phyloP scores from a whole-genome alignment of 345 rosid species.

The rapeseed (Brassica napus) region DNA sequence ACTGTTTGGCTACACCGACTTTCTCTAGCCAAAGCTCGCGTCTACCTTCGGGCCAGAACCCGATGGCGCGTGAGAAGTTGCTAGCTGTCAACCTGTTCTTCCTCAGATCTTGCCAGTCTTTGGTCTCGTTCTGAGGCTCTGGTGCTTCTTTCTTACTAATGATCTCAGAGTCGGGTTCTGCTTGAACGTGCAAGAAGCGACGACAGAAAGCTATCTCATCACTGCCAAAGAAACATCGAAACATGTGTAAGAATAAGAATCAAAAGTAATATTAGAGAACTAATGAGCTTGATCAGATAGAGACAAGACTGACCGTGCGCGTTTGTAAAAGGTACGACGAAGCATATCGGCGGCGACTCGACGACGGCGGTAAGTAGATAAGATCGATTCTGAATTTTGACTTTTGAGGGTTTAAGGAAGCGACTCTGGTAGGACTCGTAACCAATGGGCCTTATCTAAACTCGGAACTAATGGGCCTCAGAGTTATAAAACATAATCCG shows the following conservation, averaged over 20 bases:
- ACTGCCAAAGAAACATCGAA: constrained; percentile 6
- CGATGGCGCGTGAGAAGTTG: constrained; percentile 63
- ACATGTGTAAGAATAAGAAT: background rate
- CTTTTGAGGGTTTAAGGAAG: background rate
- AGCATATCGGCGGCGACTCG: constrained; percentile 30
- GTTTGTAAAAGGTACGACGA: constrained; percentile 24
- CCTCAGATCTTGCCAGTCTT: background rate
- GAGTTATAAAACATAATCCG: background rate
- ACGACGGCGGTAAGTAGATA: constrained; percentile 8
- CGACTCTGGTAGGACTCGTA: background rate
- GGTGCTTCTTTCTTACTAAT: background rate
- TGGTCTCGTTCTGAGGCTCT: background rate
- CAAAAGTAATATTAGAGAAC: background rate
- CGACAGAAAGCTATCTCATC: constrained; percentile 27
- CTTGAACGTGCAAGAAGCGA: constrained; percentile 26
- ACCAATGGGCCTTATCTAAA: background rate
- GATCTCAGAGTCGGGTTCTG: constrained; percentile 22
- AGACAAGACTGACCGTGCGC: constrained; percentile 27
- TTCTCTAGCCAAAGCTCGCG: constrained; percentile 81
- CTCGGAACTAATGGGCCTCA: background rate
- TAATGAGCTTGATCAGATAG: background rate
- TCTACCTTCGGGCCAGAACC: constrained; percentile 61
- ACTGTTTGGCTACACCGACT: constrained; percentile 46
- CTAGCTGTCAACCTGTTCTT: background rate
- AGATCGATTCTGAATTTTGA: background rate